Conservation (phyloP, 129 eudicot species). For the Pseudognaphalium luteoalbum region DNA sequence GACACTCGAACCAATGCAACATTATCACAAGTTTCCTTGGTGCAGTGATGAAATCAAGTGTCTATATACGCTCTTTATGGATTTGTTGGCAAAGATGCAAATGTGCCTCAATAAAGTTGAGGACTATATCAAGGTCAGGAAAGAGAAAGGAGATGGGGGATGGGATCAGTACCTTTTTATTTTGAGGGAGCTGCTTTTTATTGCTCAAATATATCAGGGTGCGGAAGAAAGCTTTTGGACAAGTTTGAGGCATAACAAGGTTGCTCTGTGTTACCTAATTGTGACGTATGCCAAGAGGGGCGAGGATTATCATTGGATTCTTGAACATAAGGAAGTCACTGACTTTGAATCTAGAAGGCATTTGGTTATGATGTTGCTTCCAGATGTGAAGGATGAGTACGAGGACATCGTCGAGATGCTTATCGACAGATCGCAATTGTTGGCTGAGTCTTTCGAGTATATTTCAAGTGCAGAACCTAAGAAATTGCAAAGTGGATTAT, state of each 20-base stretch:
- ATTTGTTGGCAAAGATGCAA: not conserved
- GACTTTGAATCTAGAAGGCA: constrained; percentile 80
- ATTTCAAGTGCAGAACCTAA: constrained; percentile 54
- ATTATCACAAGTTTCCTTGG: not conserved
- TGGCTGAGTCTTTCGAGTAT: constrained; percentile 77
- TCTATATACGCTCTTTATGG: not conserved
- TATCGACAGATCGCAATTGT: constrained; percentile 73
- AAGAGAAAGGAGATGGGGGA: not conserved
- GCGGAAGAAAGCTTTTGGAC: constrained; percentile 54
- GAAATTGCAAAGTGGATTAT: constrained; percentile 58
- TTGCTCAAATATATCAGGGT: constrained; percentile 52
- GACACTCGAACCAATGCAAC: not conserved
- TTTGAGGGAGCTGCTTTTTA: constrained; percentile 48
- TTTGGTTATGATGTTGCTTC: constrained; percentile 77
- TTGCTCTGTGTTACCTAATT: constrained; percentile 48
- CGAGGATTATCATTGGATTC: constrained; percentile 67
- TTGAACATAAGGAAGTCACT: constrained; percentile 53
- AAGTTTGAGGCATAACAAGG: constrained; percentile 47
- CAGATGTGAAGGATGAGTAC: constrained; percentile 65
- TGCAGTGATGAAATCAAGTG: not conserved
- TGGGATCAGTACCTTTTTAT: constrained; percentile 54
- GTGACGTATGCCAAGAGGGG: constrained; percentile 53
- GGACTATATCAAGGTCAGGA: not conserved
- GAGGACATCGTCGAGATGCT: constrained; percentile 89
- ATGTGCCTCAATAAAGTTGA: not conserved